Evolutionary conservation across 495 filamentous ascomycete genomes (phyloP).

Genomic region (Hypoxylon crocopeplum): DNA sequence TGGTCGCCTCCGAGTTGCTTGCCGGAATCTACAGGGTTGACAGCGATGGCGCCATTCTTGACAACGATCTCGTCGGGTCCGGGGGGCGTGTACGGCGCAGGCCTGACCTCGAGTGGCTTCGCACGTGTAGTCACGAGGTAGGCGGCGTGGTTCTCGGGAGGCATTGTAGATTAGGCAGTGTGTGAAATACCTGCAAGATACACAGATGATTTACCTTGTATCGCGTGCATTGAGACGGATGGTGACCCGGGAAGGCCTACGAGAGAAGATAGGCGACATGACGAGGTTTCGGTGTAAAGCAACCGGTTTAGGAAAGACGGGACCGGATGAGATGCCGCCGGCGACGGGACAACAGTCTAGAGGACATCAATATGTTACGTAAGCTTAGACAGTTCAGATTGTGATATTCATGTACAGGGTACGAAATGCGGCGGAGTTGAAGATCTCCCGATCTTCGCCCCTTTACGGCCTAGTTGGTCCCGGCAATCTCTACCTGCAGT

Average conservation of each 20-base stretch:
- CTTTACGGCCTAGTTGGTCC: neutral
- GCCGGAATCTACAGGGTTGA: slow-evolving; percentile 56
- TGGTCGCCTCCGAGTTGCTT: slow-evolving; percentile 41
- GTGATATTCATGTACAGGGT: neutral
- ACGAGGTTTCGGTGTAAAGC: too few species aligned
- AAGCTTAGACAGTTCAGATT: neutral
- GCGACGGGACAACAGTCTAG: too few species aligned
- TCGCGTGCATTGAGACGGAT: too few species aligned
- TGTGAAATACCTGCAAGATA: neutral
- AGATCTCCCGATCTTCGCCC: neutral
- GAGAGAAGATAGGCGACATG: too few species aligned
- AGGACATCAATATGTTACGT: too few species aligned
- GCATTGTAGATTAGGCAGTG: neutral
- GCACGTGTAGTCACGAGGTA: slow-evolving; percentile 1
- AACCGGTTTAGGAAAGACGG: too few species aligned
- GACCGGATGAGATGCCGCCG: too few species aligned
- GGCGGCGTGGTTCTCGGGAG: slow-evolving; percentile 10
- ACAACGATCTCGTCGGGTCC: slow-evolving; percentile 45
- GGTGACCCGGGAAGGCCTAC: too few species aligned
- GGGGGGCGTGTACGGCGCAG: slow-evolving; percentile 35
- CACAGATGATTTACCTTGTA: too few species aligned
- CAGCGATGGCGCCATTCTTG: slow-evolving; percentile 43
- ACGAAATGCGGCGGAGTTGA: neutral
- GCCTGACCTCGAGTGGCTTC: slow-evolving; percentile 38
- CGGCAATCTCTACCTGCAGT: neutral